These are phyloP conservation scores for Puccinia horiana DNA, from an alignment of 1,284 basidiomycete genomes.

Conservation along the genomic window DNA sequence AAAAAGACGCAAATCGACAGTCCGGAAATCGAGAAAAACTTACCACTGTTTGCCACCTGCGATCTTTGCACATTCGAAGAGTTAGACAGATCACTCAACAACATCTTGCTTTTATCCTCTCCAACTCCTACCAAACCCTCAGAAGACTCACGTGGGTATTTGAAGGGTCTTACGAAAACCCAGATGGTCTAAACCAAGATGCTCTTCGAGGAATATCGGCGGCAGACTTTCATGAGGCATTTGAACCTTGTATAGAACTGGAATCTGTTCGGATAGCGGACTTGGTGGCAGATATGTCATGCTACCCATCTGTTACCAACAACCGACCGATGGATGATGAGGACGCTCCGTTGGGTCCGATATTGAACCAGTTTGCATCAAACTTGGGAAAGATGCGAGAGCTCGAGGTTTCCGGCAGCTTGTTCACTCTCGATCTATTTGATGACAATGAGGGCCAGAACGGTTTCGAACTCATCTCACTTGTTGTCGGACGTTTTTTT, in stretches of 20 bases:
- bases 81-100: not conserved
- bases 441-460: not conserved
- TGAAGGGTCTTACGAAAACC: not conserved
- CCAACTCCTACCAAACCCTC: not conserved
- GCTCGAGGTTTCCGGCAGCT: not conserved
- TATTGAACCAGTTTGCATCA: not conserved
- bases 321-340: not conserved
- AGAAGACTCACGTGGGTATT: not conserved
- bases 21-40: not conserved
- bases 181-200: not conserved
- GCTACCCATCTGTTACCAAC: too few species aligned
- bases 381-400: not conserved
- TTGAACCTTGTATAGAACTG: not conserved
- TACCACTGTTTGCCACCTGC: not conserved
- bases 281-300: not conserved
- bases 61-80: not conserved
- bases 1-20: not conserved
- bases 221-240: not conserved
- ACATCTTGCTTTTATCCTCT: not conserved
- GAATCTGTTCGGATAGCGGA: constrained; percentile 7
- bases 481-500: not conserved
- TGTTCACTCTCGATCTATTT: not conserved
- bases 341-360: not conserved
- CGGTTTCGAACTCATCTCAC: not conserved
- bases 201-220: not conserved